These are phyloP conservation scores for Talaromyces stipitatus DNA, from an alignment of 495 filamentous ascomycete genomes.

Conservation along the genomic window DNA sequence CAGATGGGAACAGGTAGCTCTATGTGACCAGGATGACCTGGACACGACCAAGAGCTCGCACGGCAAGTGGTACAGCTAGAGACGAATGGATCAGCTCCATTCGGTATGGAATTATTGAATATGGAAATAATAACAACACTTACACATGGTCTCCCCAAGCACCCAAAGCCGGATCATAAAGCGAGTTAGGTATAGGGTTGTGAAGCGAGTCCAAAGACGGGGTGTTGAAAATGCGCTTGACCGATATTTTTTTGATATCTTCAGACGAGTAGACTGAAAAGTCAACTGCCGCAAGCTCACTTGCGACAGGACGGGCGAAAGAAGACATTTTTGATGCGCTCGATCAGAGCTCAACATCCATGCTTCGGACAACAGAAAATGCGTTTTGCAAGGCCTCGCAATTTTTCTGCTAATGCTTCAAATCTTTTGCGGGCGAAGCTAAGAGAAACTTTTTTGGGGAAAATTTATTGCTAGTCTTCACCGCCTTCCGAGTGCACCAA, in stretches of 20 bases:
- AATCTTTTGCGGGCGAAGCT: neutral
- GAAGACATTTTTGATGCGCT: constrained; percentile 53
- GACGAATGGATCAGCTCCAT: constrained; percentile 13
- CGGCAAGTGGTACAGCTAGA: constrained; percentile 85
- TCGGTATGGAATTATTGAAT: neutral
- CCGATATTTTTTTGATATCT: constrained; percentile 83
- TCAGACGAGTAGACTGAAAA: constrained; percentile 73
- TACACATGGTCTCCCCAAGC: constrained; percentile 77
- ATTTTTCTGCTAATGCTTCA: neutral
- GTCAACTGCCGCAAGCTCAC: constrained; percentile 76
- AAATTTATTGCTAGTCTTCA: constrained; percentile 23
- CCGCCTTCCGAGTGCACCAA: constrained; percentile 16
- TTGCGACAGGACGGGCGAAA: constrained; percentile 82
- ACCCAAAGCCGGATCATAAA: constrained; percentile 92
- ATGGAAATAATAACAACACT: constrained; percentile 21
- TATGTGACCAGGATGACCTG: constrained; percentile 92
- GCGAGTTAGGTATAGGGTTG: constrained; percentile 76
- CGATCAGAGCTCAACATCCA: neutral
- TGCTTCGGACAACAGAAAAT: neutral
- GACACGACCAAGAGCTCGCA: constrained; percentile 67
- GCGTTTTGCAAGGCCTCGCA: constrained; percentile 11
- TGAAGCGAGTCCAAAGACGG: constrained; percentile 82
- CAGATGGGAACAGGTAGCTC: constrained; percentile 89
- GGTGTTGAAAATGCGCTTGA: constrained; percentile 84
- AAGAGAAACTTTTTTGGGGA: constrained; percentile 12